These are phyloP conservation scores for Hypericum androsaemum DNA, from an alignment of 345 rosid species.

Conservation along the genomic window DNA sequence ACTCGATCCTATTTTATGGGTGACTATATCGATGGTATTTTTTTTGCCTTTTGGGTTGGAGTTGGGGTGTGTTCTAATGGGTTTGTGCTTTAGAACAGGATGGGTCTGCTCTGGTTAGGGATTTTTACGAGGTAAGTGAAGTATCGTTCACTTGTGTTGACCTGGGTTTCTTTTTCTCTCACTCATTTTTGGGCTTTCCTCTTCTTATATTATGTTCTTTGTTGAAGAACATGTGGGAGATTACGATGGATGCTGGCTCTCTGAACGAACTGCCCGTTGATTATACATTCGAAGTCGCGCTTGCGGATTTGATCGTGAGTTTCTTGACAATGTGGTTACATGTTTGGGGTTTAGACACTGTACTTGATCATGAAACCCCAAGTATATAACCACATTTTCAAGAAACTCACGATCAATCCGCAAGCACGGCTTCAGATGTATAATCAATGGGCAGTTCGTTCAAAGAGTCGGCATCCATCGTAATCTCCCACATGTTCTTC, in stretches of 20 bases:
- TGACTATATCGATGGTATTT: no score
- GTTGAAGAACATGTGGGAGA: slow-evolving; percentile 68
- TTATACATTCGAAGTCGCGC: slow-evolving; percentile 56
- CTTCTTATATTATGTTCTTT: not conserved
- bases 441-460: slow-evolving; percentile 54
- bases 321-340: not conserved
- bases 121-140: slow-evolving; percentile 42
- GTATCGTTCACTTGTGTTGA: not conserved
- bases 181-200: not conserved
- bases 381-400: not conserved
- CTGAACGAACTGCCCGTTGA: slow-evolving; percentile 52
- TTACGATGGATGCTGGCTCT: slow-evolving; percentile 56
- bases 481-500: slow-evolving; percentile 78
- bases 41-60: no score
- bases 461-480: slow-evolving; percentile 50
- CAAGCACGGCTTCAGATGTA: slow-evolving; percentile 55
- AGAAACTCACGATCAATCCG: slow-evolving; percentile 55
- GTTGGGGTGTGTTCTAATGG: no score
- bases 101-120: slow-evolving; percentile 25
- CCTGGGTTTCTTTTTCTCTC: not conserved
- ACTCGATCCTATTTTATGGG: no score
- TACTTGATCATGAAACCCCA: no score
- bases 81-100: slow-evolving; percentile 26
- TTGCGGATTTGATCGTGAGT: slow-evolving; percentile 65
- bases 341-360: not conserved